Percentiles rank a stretch among this genome's conserved stretches.
These are phyloP conservation scores for Tetrahymena malaccensis DNA, from an alignment of 73 alveolate genomes.

Conservation along the genomic window DNA sequence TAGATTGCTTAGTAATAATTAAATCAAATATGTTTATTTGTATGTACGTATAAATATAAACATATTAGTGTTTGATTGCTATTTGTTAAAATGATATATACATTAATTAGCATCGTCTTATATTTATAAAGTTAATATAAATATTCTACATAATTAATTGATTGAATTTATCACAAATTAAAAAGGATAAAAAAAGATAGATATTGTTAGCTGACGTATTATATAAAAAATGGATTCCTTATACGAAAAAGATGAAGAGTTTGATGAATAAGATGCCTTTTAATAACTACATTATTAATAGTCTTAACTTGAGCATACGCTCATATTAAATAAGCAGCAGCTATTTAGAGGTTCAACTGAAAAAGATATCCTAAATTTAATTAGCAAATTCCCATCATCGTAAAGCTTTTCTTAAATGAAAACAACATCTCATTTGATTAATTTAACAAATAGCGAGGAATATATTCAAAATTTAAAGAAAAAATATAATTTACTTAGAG, in stretches of 20 bases:
- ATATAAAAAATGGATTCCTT: neutral
- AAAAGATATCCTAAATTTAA: neutral
- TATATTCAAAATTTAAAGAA: neutral
- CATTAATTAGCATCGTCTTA: neutral
- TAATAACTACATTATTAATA: too few species aligned
- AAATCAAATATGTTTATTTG: too few species aligned
- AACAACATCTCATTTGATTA: neutral
- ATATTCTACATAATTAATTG: neutral
- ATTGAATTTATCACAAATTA: too few species aligned
- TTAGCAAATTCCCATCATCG: neutral
- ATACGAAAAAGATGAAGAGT: neutral
- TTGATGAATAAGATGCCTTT: neutral
- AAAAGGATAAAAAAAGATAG: neutral
- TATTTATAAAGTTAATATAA: too few species aligned
- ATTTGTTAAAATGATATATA: neutral
- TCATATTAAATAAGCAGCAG: neutral
- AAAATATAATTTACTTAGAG: neutral
- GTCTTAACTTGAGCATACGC: neutral
- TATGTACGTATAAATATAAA: too few species aligned
- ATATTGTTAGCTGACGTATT: neutral
- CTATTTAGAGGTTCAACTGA: neutral
- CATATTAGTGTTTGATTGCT: too few species aligned
- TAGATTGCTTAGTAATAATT: neutral
- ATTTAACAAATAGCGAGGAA: neutral
- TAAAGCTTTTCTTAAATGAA: neutral